Evolutionary conservation across 78 protist species (phyloP).

Genomic region (Speleostelium caveatum): DNA sequence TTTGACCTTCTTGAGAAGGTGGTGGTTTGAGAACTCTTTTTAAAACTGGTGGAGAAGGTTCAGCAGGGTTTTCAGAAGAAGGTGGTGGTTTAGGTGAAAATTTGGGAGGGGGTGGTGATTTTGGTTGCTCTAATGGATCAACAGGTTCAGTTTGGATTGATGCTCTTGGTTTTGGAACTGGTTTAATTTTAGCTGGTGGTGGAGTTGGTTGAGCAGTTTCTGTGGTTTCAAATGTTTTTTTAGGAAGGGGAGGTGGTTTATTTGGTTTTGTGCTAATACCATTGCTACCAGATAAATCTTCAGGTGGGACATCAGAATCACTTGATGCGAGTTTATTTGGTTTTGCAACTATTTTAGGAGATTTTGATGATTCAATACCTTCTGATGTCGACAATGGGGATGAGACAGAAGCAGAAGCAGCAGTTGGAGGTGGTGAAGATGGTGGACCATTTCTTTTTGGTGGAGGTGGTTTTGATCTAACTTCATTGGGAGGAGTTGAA

Average conservation of each 20-base stretch:
- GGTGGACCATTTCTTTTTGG: not conserved
- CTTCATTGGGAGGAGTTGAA: not conserved
- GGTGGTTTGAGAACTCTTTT: not conserved
- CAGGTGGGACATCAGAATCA: conserved; percentile 6
- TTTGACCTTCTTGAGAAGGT: too few species aligned
- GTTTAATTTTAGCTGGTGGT: conserved; percentile 18
- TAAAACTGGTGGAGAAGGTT: not conserved
- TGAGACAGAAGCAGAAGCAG: not conserved
- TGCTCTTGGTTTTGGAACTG: conserved; percentile 26
- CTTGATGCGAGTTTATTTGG: not conserved
- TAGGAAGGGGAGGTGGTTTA: not conserved
- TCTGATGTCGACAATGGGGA: too few species aligned
- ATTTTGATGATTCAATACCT: conserved; percentile 9
- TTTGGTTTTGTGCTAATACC: not conserved
- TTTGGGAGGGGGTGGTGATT: not conserved
- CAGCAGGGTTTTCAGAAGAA: too few species aligned
- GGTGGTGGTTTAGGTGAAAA: conserved; percentile 1
- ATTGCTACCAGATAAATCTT: too few species aligned
- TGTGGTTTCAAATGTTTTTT: not conserved
- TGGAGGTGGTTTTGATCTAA: not conserved
- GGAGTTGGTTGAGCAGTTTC: not conserved
- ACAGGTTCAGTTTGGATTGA: not conserved
- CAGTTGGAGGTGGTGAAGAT: not conserved
- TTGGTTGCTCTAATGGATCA: not conserved
- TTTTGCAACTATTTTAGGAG: not conserved